Percentiles rank a stretch among this genome's conserved stretches.
These are phyloP conservation scores for Colletotrichum coccodes DNA, from an alignment of 2,329 filamentous ascomycete genomes.

Conservation along the genomic window DNA sequence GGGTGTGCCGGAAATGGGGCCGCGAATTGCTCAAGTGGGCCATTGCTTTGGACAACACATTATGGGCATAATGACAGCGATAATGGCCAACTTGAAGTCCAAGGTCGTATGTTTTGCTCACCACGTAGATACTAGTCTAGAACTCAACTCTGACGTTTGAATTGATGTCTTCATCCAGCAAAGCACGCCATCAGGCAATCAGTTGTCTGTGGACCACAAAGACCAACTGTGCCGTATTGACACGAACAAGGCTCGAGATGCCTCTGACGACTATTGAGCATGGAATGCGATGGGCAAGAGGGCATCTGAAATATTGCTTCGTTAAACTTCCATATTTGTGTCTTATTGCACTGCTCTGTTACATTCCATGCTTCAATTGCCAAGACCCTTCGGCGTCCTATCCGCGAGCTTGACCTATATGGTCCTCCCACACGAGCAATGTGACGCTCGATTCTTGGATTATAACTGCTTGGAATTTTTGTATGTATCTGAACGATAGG, in stretches of 20 bases:
- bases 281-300: background rate
- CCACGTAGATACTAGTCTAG: no score
- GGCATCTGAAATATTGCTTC: background rate
- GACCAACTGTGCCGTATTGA: background rate
- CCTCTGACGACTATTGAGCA: no score
- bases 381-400: background rate
- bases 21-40: background rate
- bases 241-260: background rate
- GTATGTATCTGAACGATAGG: conserved; percentile 27
- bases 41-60: no score
- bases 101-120: background rate
- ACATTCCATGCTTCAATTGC: background rate
- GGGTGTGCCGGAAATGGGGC: background rate
- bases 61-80: background rate
- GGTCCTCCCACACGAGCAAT: background rate
- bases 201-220: background rate
- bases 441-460: background rate
- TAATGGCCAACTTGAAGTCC: background rate
- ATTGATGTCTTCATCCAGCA: background rate
- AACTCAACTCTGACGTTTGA: no score
- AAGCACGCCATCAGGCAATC: background rate
- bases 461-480: conserved; percentile 20
- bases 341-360: background rate
- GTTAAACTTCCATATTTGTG: background rate
- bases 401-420: background rate